Evolutionary conservation across 108 stramenopile genomes (phyloP).

Genomic region (Fragilaria crotonensis): DNA sequence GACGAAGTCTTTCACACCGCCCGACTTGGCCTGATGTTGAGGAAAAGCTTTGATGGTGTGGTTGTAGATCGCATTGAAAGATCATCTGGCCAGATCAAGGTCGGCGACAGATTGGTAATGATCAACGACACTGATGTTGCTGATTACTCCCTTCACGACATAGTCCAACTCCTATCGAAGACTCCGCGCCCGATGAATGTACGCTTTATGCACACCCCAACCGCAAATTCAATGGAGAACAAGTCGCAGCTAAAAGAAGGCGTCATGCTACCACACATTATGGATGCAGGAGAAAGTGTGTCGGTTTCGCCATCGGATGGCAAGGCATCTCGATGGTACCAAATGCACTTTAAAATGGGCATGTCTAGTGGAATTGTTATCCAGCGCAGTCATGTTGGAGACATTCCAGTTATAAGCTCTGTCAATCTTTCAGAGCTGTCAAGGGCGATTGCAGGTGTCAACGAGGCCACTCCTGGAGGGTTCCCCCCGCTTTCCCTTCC

Average conservation of each 20-base stretch:
- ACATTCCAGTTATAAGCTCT: neutral
- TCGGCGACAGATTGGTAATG: constrained; percentile 40
- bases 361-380: constrained; percentile 11
- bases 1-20: constrained; percentile 28
- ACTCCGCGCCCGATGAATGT: constrained; percentile 39
- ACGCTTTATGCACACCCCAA: constrained; percentile 15
- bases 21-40: constrained; percentile 45
- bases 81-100: constrained; percentile 11
- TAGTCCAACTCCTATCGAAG: constrained; percentile 32
- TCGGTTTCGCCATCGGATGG: neutral
- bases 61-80: constrained; percentile 39
- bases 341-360: neutral
- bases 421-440: neutral
- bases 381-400: neutral
- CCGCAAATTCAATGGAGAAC: neutral
- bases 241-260: neutral
- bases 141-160: constrained; percentile 16
- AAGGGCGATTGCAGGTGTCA: neutral
- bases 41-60: constrained; percentile 21
- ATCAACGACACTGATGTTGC: constrained; percentile 22
- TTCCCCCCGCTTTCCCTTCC: too few relatives aligned
- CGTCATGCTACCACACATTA: neutral
- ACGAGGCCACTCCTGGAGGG: neutral
- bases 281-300: too few relatives aligned
- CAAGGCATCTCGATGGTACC: neutral